Percentiles rank a stretch among this genome's conserved stretches.
These are phyloP conservation scores for Coffea humblotiana DNA, from an alignment of 305 asterid species.

Conservation along the genomic window DNA sequence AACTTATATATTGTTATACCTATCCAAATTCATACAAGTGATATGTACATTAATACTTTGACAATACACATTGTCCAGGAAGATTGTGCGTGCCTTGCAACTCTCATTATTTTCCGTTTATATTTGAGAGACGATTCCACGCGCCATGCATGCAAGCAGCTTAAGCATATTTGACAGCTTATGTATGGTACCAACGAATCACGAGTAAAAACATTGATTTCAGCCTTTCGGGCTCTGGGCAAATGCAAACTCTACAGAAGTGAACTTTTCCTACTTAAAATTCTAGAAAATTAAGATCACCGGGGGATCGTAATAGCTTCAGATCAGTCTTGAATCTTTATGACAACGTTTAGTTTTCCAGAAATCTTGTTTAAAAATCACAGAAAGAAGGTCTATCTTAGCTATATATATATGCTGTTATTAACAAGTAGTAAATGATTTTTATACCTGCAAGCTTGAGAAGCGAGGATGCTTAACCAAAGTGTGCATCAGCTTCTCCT, in stretches of 20 bases:
- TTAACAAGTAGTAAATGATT: no score
- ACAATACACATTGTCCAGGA: not conserved
- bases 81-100: not conserved
- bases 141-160: not conserved
- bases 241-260: not conserved
- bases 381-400: no score
- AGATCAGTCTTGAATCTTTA: no score
- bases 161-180: not conserved
- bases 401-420: no score
- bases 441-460: slow-evolving; percentile 33
- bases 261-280: not conserved
- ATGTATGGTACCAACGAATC: not conserved
- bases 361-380: no score
- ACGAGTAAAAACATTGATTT: not conserved
- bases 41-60: not conserved
- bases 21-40: no score
- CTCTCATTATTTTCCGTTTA: not conserved
- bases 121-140: not conserved
- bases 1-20: no score
- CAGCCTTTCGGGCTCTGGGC: not conserved
- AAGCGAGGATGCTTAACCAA: slow-evolving; percentile 43
- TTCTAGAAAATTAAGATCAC: no score
- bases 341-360: no score
- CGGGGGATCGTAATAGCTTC: no score
- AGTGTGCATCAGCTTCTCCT: slow-evolving; percentile 25